phyloP scores from a whole-genome alignment of 768 basidiomycete genomes.

The Phlebiopsis flavidoalba region DNA sequence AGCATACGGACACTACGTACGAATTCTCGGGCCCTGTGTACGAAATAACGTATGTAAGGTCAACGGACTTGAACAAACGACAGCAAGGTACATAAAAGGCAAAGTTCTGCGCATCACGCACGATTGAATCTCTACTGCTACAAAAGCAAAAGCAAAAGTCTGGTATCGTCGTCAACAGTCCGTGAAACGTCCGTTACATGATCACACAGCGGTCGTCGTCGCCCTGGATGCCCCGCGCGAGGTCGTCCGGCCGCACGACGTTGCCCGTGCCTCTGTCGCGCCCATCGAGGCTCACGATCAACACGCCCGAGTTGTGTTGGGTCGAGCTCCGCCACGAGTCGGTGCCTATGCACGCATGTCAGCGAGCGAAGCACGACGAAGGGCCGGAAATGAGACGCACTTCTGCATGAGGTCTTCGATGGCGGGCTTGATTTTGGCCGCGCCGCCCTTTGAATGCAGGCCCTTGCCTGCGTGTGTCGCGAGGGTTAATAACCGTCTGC shows the following conservation, averaged over 20 bases:
- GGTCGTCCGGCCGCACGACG: slow-evolving; percentile 53
- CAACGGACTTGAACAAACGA: too few species aligned
- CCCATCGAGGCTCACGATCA: slow-evolving; percentile 68
- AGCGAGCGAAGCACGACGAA: neutral
- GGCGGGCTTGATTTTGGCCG: slow-evolving; percentile 88
- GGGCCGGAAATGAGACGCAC: slow-evolving; percentile 32
- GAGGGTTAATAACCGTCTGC: neutral
- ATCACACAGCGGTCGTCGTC: slow-evolving; percentile 55
- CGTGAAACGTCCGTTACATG: slow-evolving; percentile 42
- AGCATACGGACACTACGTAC: too few species aligned
- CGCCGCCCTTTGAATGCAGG: slow-evolving; percentile 69
- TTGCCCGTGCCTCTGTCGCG: slow-evolving; percentile 28
- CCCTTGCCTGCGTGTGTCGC: slow-evolving; percentile 60
- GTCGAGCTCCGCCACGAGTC: slow-evolving; percentile 69
- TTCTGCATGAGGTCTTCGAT: slow-evolving; percentile 83
- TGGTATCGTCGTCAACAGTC: neutral
- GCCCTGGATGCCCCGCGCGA: slow-evolving; percentile 47
- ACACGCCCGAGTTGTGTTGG: slow-evolving; percentile 77
- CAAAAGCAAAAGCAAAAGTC: neutral
- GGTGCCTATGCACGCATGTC: slow-evolving; percentile 45
- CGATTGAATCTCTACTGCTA: too few species aligned
- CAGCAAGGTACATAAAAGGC: too few species aligned
- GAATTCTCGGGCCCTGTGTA: too few species aligned
- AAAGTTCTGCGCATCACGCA: too few species aligned
- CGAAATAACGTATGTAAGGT: too few species aligned